phyloP scores from a whole-genome alignment of 495 filamentous ascomycete genomes.

The Penicillium nucicola region DNA sequence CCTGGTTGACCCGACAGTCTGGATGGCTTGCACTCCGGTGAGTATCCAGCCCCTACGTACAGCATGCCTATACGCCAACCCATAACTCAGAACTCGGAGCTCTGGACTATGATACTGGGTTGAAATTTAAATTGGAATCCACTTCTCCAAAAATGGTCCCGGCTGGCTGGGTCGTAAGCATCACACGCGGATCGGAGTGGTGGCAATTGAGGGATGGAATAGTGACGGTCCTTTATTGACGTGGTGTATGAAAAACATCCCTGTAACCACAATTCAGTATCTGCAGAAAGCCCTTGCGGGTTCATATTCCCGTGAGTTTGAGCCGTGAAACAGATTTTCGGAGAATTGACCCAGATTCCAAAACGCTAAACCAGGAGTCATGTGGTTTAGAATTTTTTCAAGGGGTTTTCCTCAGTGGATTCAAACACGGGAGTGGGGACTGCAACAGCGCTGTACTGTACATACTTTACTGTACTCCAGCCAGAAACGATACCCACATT shows the following conservation, averaged over 20 bases:
- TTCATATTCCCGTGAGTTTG: not conserved
- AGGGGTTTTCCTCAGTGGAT: slow-evolving; percentile 1
- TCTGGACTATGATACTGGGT: no score
- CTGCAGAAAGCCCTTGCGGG: not conserved
- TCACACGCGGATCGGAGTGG: not conserved
- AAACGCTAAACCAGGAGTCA: not conserved
- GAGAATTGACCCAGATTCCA: not conserved
- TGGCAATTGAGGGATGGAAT: no score
- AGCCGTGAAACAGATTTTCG: not conserved
- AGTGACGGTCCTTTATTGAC: no score
- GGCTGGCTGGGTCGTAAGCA: no score
- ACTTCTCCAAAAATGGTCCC: no score
- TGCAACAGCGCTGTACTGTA: not conserved
- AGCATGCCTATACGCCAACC: no score
- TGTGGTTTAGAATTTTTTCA: slow-evolving; percentile 6
- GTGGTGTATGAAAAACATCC: no score
- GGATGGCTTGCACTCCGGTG: slow-evolving; percentile 14
- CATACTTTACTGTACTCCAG: slow-evolving; percentile 1
- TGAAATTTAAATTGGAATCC: no score
- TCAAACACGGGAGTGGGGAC: not conserved
- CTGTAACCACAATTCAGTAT: no score
- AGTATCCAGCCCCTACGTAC: no score
- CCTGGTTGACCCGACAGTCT: slow-evolving; percentile 28
- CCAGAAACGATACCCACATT: slow-evolving; percentile 8
- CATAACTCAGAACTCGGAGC: no score